Evolutionary conservation across 108 stramenopile genomes (phyloP).

Genomic region (Skeletonema costatum): DNA sequence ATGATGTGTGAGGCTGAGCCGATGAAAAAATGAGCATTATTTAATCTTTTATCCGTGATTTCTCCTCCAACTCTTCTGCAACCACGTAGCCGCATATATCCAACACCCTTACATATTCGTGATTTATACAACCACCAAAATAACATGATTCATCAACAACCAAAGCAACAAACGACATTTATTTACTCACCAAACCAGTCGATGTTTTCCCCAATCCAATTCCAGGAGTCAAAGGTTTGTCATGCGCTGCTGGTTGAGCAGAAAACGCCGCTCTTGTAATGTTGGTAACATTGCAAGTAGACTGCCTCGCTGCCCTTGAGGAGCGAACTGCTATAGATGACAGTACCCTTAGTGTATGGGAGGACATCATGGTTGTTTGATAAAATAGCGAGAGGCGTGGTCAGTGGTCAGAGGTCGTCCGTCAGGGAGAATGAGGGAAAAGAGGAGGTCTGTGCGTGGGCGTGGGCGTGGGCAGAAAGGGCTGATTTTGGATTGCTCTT

Average conservation of each 20-base stretch:
- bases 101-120: not conserved
- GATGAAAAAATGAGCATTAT: not conserved
- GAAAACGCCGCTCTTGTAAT: conserved; percentile 16
- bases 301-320: not conserved
- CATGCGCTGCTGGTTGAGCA: conserved; percentile 21
- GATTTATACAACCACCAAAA: not conserved
- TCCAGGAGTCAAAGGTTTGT: conserved; percentile 64
- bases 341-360: conserved; percentile 17
- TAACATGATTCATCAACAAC: not conserved
- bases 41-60: not conserved
- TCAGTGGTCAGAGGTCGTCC: too few relatives aligned
- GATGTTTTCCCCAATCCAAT: conserved; percentile 87
- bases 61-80: not conserved
- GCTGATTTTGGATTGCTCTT: too few relatives aligned
- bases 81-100: not conserved
- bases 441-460: too few relatives aligned
- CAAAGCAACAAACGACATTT: not conserved
- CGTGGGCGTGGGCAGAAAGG: too few relatives aligned
- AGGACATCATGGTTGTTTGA: conserved; percentile 34
- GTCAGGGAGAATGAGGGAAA: too few relatives aligned
- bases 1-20: not conserved
- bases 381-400: too few relatives aligned
- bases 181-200: conserved; percentile 82
- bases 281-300: not conserved
- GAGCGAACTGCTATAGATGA: conserved; percentile 5